Percentiles rank a stretch among this genome's conserved stretches.
Evolutionary conservation across 371 early-diverging fungal species (phyloP).

Genomic region (Entomophthora muscae): DNA sequence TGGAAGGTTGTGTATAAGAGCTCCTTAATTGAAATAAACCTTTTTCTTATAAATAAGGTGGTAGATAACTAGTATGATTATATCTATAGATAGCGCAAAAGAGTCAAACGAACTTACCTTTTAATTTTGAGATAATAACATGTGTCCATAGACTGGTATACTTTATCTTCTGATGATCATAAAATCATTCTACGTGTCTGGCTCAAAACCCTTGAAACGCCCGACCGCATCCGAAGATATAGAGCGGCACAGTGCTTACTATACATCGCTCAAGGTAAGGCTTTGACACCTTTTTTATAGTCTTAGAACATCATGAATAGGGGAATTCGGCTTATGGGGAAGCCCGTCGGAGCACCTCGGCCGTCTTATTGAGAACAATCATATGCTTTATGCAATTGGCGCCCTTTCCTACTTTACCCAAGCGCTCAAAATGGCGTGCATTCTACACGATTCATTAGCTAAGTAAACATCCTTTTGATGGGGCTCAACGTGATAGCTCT

Average conservation of each 20-base stretch:
- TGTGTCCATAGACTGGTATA: conserved; percentile 9
- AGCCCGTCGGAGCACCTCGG: neutral
- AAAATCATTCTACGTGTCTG: neutral
- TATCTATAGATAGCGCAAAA: too few relatives aligned
- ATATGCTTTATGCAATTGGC: neutral
- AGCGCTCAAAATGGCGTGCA: conserved; percentile 1
- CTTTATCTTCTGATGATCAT: neutral
- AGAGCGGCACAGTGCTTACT: neutral
- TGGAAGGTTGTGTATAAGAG: too few relatives aligned
- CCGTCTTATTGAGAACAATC: neutral
- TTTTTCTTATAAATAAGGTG: too few relatives aligned
- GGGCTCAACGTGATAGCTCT: neutral
- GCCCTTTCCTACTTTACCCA: neutral
- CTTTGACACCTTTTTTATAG: neutral
- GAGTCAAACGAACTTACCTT: too few relatives aligned
- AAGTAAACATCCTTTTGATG: neutral
- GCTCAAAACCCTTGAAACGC: neutral
- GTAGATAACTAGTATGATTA: too few relatives aligned
- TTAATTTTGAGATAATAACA: too few relatives aligned
- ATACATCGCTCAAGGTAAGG: conserved; percentile 5
- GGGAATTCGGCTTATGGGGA: neutral
- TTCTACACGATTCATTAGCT: neutral
- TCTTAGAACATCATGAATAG: neutral
- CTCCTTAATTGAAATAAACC: too few relatives aligned
- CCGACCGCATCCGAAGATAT: neutral